Base-by-base conservation (phyloP, 2,329 filamentous ascomycete species). In the Cephalotrichum gorgonifer region DNA sequence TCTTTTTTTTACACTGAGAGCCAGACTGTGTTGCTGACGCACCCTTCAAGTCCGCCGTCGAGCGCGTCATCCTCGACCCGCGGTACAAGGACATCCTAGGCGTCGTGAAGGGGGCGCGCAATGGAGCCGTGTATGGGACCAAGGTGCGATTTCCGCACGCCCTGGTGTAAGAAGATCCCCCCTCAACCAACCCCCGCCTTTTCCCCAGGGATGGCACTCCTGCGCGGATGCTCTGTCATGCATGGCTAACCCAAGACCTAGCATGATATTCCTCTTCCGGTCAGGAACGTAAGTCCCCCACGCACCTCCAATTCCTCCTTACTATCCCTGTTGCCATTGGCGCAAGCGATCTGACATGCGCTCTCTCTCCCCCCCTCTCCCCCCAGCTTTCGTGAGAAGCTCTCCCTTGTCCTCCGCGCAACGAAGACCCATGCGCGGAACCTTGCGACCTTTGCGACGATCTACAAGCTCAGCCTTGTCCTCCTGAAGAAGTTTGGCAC, bases 111-210 rank as follows among this genome's bases (percentile, higher is more conserved):
- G 88, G 83, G 60, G 86, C 93, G 56, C 88, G 93, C 69, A 98
- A 97, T 81, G 93, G 93, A 65, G 83, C 90, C 56, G 88, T 98
- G 54, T 98, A 98, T 70, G 93, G 93, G 53, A 82, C 87, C 59
- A 97, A 97, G 79, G 88, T 98, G 67, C 90, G 93, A 55, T 97
- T 98, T 71, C 93, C 93, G 55, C 93, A 98, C 71, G 93, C 93
- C 53, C 78, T 98, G 57, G 93, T 98, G 73, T 76, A 67, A 54
- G 72, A 54, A 22, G 26, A 43, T 22, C 45, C 47, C 11, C 17
- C 9, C 25, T 27, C 4, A n/a, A n/a, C n/a, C n/a, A n/a, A 4
- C 28, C 12, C 5, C 12, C 31, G 22, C 20, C 44, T 26, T 28
- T 17, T 31, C 20, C 4, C 6, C 20, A 30, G 42, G 25, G 28